These are phyloP conservation scores for Paecilomyces dactylethromorphus DNA, from an alignment of 2,329 filamentous ascomycete species.

Conservation along the genomic window DNA sequence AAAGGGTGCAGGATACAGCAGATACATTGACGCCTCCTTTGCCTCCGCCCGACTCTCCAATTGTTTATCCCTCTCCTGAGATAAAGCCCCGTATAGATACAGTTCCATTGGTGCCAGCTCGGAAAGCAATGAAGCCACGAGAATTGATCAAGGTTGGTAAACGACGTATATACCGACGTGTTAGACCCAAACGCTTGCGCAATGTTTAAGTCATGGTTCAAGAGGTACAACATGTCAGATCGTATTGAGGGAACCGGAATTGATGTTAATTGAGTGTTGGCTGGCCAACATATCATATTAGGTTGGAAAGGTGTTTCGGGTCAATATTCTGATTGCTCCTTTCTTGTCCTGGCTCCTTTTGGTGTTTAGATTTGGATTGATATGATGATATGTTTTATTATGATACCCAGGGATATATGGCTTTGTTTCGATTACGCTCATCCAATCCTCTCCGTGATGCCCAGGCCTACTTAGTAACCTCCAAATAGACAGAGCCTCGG, in stretches of 20 bases:
- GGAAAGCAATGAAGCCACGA: neutral
- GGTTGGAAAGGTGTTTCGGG: neutral
- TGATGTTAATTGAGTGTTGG: neutral
- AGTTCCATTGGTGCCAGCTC: neutral
- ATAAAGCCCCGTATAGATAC: neutral
- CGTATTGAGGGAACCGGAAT: neutral
- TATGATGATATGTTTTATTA: neutral
- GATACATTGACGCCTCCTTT: neutral
- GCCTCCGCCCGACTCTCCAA: neutral
- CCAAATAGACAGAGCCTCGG: too few species aligned
- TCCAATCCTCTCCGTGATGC: too few species aligned
- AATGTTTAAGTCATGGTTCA: neutral
- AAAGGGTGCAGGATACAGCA: neutral
- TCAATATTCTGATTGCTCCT: neutral
- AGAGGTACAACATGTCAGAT: neutral
- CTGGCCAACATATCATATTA: neutral
- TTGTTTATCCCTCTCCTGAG: neutral
- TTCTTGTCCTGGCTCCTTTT: neutral
- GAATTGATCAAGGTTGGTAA: neutral
- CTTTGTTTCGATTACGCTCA: neutral
- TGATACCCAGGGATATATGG: neutral
- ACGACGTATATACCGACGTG: neutral
- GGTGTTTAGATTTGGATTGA: neutral
- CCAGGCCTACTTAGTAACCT: too few species aligned
- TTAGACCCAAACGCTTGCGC: neutral